Evolutionary conservation across 1,284 basidiomycete genomes (phyloP).

Genomic region (Athelia psychrophila): DNA sequence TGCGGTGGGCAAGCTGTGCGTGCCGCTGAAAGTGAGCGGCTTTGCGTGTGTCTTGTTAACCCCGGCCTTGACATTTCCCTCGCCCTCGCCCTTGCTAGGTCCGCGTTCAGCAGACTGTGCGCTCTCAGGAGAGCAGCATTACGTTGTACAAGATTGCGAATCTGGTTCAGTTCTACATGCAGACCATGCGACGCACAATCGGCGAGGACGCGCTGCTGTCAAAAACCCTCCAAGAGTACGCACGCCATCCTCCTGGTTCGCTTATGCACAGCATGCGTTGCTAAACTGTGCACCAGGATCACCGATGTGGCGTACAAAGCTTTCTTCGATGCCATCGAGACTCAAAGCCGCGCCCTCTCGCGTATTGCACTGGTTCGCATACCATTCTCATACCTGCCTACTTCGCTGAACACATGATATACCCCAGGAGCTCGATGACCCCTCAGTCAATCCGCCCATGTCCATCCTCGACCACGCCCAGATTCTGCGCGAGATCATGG

Average conservation of each 20-base stretch:
- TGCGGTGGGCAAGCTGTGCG: constrained; percentile 81
- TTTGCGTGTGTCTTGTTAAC: not conserved
- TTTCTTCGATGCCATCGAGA: constrained; percentile 84
- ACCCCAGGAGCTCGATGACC: constrained; percentile 69
- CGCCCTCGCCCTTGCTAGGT: constrained; percentile 58
- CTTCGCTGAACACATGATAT: not conserved
- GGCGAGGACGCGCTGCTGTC: constrained; percentile 80
- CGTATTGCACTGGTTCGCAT: constrained; percentile 62
- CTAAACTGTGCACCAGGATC: too few species aligned
- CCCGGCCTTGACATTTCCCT: not conserved
- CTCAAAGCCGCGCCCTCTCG: constrained; percentile 74
- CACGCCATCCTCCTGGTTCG: too few species aligned
- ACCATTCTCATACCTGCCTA: constrained; percentile 17
- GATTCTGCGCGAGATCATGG: constrained; percentile 84
- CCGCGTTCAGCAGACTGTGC: constrained; percentile 89
- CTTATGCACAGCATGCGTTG: too few species aligned
- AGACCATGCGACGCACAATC: constrained; percentile 91
- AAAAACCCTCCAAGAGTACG: constrained; percentile 79
- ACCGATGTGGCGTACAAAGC: constrained; percentile 78
- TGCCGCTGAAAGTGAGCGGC: constrained; percentile 73
- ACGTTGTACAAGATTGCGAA: constrained; percentile 91
- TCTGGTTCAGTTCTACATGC: constrained; percentile 90
- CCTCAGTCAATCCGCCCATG: constrained; percentile 74
- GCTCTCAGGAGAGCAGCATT: constrained; percentile 91
- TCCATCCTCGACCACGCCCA: constrained; percentile 79